A percentile compares a stretch with the other conserved stretches of the same genome.
These are phyloP conservation scores for Eucalyptus pauciflora DNA, from an alignment of 345 rosid species.

Conservation along the genomic window DNA sequence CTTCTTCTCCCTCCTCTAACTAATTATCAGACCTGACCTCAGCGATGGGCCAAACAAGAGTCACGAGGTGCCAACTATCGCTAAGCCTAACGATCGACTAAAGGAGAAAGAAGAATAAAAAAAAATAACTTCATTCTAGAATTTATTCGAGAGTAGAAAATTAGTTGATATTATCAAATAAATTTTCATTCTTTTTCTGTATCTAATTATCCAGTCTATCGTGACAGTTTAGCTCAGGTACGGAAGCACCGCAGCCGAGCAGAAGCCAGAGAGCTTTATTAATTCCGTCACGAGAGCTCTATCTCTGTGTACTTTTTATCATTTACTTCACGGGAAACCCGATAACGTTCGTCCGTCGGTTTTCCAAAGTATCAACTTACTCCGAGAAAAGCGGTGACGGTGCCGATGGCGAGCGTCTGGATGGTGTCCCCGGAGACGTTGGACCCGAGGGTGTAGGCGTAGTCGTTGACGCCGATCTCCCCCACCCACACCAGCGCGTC, in stretches of 20 bases:
- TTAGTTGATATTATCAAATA: no score
- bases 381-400: slow-evolving; percentile 36
- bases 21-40: rapidly evolving
- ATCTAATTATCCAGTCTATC: background rate
- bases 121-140: rapidly evolving
- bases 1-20: no score
- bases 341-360: background rate
- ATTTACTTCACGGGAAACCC: background rate
- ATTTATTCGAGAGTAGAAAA: no score
- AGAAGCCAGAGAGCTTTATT: background rate
- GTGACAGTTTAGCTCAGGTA: background rate
- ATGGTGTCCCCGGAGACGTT: slow-evolving; percentile 37
- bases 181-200: rapidly evolving
- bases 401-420: slow-evolving; percentile 28
- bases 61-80: rapidly evolving
- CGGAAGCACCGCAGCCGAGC: background rate
- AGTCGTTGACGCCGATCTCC: slow-evolving; percentile 88
- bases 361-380: slow-evolving; percentile 2
- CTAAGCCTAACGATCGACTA: rapidly evolving
- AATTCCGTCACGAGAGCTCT: background rate
- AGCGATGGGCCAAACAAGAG: background rate
- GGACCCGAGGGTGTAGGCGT: slow-evolving; percentile 63
- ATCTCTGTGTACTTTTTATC: background rate
- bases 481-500: slow-evolving; percentile 88
- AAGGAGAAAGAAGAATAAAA: no score